Base-by-base conservation (phyloP, 2,329 filamentous ascomycete genomes). In the Penicillium sp. region DNA sequence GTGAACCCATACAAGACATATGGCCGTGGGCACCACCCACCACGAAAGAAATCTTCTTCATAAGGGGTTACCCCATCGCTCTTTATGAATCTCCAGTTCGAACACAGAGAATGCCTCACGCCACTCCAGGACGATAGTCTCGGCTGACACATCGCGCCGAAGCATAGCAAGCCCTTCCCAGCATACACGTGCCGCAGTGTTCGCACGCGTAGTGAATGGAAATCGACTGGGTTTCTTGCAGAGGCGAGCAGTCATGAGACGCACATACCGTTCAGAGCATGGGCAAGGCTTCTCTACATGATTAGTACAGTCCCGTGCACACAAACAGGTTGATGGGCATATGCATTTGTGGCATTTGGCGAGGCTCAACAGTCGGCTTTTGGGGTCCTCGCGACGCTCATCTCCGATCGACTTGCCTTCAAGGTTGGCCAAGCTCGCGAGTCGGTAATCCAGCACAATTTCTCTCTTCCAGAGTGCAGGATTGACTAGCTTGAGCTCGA, bases 331-430 rank as follows among this genome's bases (percentile, higher is more conserved):
- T 1, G 57, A 53, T 11, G 54, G 49, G 50, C 69, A 72, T 38
- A 70, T 62, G 46, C 69, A 72, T 33, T 66, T 69, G 36, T 54
- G 55, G 39, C 66, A 58, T 9, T 60, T 64, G 9, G 60, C 56
- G 39, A 66, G 59, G 13, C 57, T 43, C 29, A 65, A 51, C 13
- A 68, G 51, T 11, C 51, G 46, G 4, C 52, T 52, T 13, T 52
- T 50, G 13, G 56, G 50, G 24, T 65, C 53, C 8, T 59, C 55
- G 11, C 60, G 62, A 8, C 68, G 65, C 26, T 62, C 46, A 5
- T 71, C 64, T 12, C 69, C 69, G 28, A 71, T 50, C 9, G 53
- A 51, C 45, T 57, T 64, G n/a, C 66, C 60, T 39, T 69, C 61
- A 7, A 69, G 55, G 45, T 62, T 64, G 24, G 66, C 68, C 32